Percentiles rank a stretch among this genome's conserved stretches.
Conservation (phyloP, 2,329 filamentous ascomycete species). For the Amauroascus niger region DNA sequence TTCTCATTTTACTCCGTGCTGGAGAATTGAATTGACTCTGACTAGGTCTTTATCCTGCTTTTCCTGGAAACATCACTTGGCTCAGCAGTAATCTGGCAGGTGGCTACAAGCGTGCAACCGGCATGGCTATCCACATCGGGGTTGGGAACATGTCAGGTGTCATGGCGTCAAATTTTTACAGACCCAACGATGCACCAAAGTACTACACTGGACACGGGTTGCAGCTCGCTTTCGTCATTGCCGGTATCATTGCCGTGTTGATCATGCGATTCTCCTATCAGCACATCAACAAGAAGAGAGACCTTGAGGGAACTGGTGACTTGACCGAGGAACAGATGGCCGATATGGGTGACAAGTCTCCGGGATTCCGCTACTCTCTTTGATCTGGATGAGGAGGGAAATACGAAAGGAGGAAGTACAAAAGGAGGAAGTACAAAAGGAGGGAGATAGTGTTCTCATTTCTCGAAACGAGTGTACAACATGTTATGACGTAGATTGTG, state of each 20-base stretch:
- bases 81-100: conserved; percentile 52
- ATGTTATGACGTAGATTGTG: background rate
- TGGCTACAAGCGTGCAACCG: conserved; percentile 47
- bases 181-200: conserved; percentile 40
- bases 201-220: conserved; percentile 45
- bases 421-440: background rate
- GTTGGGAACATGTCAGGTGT: conserved; percentile 47
- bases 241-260: conserved; percentile 39
- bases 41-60: conserved; percentile 38
- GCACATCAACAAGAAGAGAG: conserved; percentile 50
- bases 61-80: conserved; percentile 45
- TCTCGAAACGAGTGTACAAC: background rate
- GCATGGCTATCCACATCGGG: conserved; percentile 57
- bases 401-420: no score
- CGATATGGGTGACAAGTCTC: conserved; percentile 50
- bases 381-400: conserved; percentile 18
- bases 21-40: background rate
- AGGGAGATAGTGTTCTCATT: background rate
- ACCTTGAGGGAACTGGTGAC: conserved; percentile 35
- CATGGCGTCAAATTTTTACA: conserved; percentile 65
- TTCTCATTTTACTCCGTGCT: background rate
- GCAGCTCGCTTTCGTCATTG: conserved; percentile 42
- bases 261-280: conserved; percentile 45
- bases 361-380: conserved; percentile 55
- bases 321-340: conserved; percentile 48